Evolutionary conservation across 495 filamentous ascomycete species (phyloP), one percentile per base, ranked within the genome.

Genomic region (Penicillium subrubescens): DNA sequence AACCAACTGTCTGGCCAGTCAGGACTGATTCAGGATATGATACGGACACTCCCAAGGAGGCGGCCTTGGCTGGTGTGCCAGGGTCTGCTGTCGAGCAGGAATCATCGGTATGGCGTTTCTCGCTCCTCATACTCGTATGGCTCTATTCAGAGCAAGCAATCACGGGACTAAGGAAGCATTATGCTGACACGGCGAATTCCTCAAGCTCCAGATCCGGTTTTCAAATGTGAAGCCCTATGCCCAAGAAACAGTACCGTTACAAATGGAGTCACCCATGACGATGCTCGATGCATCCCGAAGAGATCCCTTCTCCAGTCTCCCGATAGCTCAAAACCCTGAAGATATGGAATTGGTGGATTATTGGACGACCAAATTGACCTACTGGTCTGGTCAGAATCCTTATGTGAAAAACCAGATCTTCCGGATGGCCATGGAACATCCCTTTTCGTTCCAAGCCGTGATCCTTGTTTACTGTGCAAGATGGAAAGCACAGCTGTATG

Each of bases 341-440:
- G 75, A 79, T 31, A 50, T 72, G 39, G 77, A 75, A 54, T 64
- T 82, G 51, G 67, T 66, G 3, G 77, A 79, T 51, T 73, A 73
- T 53, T 82, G 77, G 77, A 68, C 69, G 8, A 73, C 62, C 65
- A 72, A 74, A 39, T 69, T 81, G 61, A 70, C 72, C 0, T 82
- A 82, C 61, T 82, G 80, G 80, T 82, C 80, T 8, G 80, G 80
- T 0, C 75, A 79, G 54, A 81, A 81, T 58, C 56, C 60, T 39
- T 69, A 76, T 31, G 46, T 81, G 2, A 82, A 82, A 60, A 67
- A 77, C 21, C 72, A 70, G 25, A 71, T 78, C 8, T 81, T 79
- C 54, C 72, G 70, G 29, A 71, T 68, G 8, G 73, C 78, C 33
- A 76, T 77, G 73, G 58, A 60, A 39, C 70, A 81, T 65, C 78